Conservation (phyloP, 2,329 filamentous ascomycete genomes). For the Fusarium irregulare region DNA sequence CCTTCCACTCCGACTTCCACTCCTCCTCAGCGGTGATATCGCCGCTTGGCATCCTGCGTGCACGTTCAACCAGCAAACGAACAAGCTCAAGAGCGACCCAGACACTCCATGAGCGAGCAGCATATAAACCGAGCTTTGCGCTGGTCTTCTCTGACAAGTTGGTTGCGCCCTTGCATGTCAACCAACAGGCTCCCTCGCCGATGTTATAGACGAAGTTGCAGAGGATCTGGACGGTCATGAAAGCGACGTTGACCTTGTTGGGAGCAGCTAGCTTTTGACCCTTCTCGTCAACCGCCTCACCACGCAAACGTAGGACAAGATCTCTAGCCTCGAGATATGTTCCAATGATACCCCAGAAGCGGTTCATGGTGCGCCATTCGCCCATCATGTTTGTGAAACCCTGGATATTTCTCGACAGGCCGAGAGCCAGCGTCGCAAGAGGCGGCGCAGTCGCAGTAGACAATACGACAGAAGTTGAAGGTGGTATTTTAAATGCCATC, state of each 20-base stretch:
- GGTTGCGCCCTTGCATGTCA: slow-evolving; percentile 78
- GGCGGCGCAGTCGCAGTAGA: slow-evolving; percentile 54
- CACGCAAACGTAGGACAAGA: slow-evolving; percentile 51
- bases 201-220: slow-evolving; percentile 77
- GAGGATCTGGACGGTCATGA: slow-evolving; percentile 77
- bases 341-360: slow-evolving; percentile 81
- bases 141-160: slow-evolving; percentile 67
- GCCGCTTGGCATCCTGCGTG: slow-evolving; percentile 53
- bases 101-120: slow-evolving; percentile 81
- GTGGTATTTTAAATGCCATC: slow-evolving; percentile 63
- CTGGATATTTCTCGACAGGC: slow-evolving; percentile 65
- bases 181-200: slow-evolving; percentile 85
- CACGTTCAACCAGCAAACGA: slow-evolving; percentile 65
- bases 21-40: slow-evolving; percentile 50
- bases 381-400: slow-evolving; percentile 73
- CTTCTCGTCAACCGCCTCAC: slow-evolving; percentile 54
- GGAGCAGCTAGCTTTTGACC: slow-evolving; percentile 47
- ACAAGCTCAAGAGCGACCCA: slow-evolving; percentile 82
- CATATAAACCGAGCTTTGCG: slow-evolving; percentile 74
- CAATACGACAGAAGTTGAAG: slow-evolving; percentile 60
- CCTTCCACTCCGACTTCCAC: slow-evolving; percentile 68
- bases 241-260: slow-evolving; percentile 52
- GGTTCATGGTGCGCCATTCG: slow-evolving; percentile 77
- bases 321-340: slow-evolving; percentile 75
- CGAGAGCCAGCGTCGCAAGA: slow-evolving; percentile 58